A percentile compares a stretch with the other conserved stretches of the same genome.
These are phyloP conservation scores for Salix caprea DNA, from an alignment of 345 rosid species.

Conservation along the genomic window DNA sequence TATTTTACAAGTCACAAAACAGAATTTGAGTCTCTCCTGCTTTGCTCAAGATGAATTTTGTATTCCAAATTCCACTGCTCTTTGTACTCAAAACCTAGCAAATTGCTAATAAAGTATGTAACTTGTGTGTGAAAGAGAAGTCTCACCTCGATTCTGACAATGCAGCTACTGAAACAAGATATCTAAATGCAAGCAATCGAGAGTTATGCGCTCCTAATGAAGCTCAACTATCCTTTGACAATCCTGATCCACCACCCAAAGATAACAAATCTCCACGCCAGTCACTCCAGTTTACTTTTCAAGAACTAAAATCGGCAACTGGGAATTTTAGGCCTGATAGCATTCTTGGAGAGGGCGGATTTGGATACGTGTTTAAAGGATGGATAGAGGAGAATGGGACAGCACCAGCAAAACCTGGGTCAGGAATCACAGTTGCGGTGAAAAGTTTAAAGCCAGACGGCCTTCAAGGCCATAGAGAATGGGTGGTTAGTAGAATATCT, in stretches of 20 bases:
- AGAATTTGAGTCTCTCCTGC: neutral
- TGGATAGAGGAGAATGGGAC: conserved; percentile 38
- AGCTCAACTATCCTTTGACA: conserved; percentile 47
- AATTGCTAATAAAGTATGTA: neutral
- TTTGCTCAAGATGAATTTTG: neutral
- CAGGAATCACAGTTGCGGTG: conserved; percentile 31
- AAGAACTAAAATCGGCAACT: conserved; percentile 30
- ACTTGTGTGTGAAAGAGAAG: neutral
- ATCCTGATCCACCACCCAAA: conserved; percentile 30
- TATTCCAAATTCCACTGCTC: neutral
- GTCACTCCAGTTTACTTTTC: conserved; percentile 28
- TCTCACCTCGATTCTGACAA: conserved; percentile 2
- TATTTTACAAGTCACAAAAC: neutral
- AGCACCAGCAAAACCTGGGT: conserved; percentile 31
- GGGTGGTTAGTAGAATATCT: conserved; percentile 43
- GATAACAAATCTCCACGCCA: conserved; percentile 37
- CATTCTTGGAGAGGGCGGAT: conserved; percentile 37
- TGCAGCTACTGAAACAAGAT: conserved; percentile 66
- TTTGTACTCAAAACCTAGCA: conserved; percentile 1
- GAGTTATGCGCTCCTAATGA: conserved; percentile 55
- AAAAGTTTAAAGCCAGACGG: conserved; percentile 36
- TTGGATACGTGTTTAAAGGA: conserved; percentile 32
- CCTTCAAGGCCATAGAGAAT: conserved; percentile 36
- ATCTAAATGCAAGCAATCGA: conserved; percentile 72
- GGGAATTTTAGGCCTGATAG: conserved; percentile 36